A percentile compares a stretch with the other conserved stretches of the same genome.
These are phyloP conservation scores for Aspergillus conjunctus DNA, from an alignment of 495 filamentous ascomycete species.

Conservation along the genomic window DNA sequence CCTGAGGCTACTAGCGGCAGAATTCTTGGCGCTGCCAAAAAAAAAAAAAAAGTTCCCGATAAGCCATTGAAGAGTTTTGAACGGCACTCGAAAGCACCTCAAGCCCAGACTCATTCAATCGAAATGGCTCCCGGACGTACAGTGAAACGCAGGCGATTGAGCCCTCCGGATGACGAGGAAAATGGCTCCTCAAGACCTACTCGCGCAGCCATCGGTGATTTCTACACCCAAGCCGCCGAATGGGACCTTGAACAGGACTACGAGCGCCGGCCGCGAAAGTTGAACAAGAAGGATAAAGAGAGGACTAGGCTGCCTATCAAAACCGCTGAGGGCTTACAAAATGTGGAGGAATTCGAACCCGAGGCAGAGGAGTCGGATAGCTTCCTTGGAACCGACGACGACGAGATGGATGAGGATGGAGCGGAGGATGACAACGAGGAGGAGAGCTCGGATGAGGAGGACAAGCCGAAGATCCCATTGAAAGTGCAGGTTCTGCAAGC, in stretches of 20 bases:
- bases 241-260: constrained; percentile 95
- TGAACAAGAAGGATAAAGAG: constrained; percentile 69
- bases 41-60: constrained; percentile 29
- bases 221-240: constrained; percentile 47
- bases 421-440: constrained; percentile 59
- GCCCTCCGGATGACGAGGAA: constrained; percentile 49
- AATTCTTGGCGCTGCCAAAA: constrained; percentile 29
- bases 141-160: constrained; percentile 57
- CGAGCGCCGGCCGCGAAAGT: constrained; percentile 74
- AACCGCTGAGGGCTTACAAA: constrained; percentile 72
- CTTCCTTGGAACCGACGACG: constrained; percentile 52
- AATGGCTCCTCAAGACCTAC: constrained; percentile 39
- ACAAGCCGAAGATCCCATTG: constrained; percentile 64
- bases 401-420: constrained; percentile 48
- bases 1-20: constrained; percentile 13
- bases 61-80: constrained; percentile 13
- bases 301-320: constrained; percentile 80
- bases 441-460: constrained; percentile 51
- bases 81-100: constrained; percentile 27
- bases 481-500: constrained; percentile 79
- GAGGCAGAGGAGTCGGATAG: constrained; percentile 54
- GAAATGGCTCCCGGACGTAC: constrained; percentile 53
- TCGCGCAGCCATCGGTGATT: constrained; percentile 31
- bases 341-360: constrained; percentile 47
- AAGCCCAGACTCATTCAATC: constrained; percentile 12